A percentile compares a stretch with the other conserved stretches of the same genome.
Evolutionary conservation across 169 alveolate genomes (phyloP).

Genomic region (Eimeria mitis): DNA sequence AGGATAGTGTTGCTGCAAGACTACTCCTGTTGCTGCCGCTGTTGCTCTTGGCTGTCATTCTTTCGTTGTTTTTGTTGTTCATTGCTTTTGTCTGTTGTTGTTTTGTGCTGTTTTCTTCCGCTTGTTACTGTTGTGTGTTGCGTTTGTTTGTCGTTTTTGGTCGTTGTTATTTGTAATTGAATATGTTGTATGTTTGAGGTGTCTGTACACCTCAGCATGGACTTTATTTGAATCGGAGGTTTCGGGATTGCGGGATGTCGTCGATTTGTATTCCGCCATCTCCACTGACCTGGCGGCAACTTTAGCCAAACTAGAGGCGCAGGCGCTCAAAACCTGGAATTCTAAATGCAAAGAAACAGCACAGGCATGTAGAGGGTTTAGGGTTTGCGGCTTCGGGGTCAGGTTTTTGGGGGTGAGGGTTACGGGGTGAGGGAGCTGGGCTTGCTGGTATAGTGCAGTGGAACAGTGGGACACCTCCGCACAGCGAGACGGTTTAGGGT

Average conservation of each 20-base stretch:
- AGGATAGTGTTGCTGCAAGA: too few species aligned
- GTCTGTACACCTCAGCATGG: constrained; percentile 30
- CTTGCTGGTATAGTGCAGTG: too few species aligned
- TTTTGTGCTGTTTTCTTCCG: too few species aligned
- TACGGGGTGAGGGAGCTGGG: neutral
- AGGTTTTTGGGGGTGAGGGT: neutral
- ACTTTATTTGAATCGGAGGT: constrained; percentile 7
- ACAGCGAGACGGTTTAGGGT: too few species aligned
- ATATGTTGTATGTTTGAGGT: neutral
- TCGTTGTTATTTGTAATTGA: too few species aligned
- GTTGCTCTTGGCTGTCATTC: neutral
- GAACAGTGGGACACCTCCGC: too few species aligned
- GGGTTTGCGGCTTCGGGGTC: neutral
- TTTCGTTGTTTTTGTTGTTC: neutral
- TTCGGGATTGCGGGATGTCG: neutral
- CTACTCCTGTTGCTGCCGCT: neutral
- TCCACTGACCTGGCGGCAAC: neutral
- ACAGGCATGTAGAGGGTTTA: neutral
- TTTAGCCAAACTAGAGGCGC: neutral
- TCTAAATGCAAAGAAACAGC: constrained; percentile 4
- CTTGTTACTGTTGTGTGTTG: too few species aligned
- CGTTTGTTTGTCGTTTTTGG: too few species aligned
- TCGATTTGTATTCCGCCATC: neutral
- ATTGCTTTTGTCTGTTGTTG: neutral
- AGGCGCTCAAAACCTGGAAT: neutral